These are phyloP conservation scores for Combretum micranthum DNA, from an alignment of 345 rosid species.

Conservation along the genomic window DNA sequence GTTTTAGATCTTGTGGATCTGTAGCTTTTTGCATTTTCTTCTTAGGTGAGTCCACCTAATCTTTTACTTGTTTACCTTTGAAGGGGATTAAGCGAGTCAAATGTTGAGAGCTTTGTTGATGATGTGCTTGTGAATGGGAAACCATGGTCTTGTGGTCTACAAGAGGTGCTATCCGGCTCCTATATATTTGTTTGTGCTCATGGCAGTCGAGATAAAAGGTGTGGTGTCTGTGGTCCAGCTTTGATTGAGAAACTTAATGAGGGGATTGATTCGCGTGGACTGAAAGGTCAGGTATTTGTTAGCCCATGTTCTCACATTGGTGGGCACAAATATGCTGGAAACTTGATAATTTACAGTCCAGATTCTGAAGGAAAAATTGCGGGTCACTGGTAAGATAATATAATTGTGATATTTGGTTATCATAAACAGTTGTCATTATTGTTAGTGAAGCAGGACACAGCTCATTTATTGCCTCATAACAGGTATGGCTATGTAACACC, in stretches of 20 bases:
- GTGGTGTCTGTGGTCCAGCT: constrained; percentile 94
- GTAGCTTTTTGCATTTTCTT: background rate
- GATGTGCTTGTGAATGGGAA: constrained; percentile 80
- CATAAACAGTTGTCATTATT: too few species aligned
- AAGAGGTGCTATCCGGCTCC: constrained; percentile 53
- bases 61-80: background rate
- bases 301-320: constrained; percentile 88
- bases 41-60: background rate
- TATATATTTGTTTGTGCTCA: constrained; percentile 89
- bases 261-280: constrained; percentile 58
- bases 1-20: too few species aligned
- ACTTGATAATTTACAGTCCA: constrained; percentile 65
- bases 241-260: constrained; percentile 63
- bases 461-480: constrained; percentile 12
- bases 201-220: constrained; percentile 81
- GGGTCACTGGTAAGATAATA: constrained; percentile 69
- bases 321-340: constrained; percentile 98
- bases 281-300: constrained; percentile 51
- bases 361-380: constrained; percentile 49
- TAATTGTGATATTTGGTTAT: too few species aligned
- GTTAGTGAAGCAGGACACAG: too few species aligned
- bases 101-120: constrained; percentile 72
- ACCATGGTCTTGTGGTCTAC: constrained; percentile 63
- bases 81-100: constrained; percentile 62
- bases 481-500: constrained; percentile 99